phyloP scores from a whole-genome alignment of 192 early-diverging fungal species.

The Backusella sp. region DNA sequence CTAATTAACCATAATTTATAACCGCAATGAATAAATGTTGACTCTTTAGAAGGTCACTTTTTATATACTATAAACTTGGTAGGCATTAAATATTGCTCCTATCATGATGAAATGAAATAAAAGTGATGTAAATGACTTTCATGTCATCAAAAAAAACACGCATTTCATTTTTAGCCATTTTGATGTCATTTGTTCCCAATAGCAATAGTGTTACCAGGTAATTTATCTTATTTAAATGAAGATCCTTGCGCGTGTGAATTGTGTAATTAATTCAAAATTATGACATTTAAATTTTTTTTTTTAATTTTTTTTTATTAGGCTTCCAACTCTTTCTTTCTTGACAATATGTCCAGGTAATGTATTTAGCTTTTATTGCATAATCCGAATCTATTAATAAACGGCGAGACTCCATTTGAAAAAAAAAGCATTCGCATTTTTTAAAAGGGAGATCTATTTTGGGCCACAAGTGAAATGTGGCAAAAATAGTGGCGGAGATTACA shows the following conservation, averaged over 20 bases:
- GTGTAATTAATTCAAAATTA: not conserved
- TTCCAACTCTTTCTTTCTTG: not conserved
- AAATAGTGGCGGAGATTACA: not conserved
- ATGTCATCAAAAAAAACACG: no score
- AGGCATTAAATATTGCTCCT: no score
- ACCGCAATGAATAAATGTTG: not conserved
- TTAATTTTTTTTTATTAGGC: not conserved
- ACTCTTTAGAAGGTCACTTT: not conserved
- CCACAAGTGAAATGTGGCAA: not conserved
- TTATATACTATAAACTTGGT: not conserved
- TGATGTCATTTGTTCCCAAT: not conserved
- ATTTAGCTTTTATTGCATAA: not conserved
- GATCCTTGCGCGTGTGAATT: not conserved
- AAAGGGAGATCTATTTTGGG: not conserved
- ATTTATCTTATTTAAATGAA: not conserved
- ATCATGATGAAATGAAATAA: not conserved
- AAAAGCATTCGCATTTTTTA: not conserved
- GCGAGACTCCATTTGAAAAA: not conserved
- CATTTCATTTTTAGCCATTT: no score
- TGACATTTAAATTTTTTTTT: not conserved
- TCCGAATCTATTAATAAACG: not conserved
- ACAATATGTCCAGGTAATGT: not conserved
- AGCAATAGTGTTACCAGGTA: conserved; percentile 1
- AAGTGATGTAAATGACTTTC: not conserved
- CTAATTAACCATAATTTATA: not conserved